Base-by-base conservation (phyloP, 2,329 filamentous ascomycete species). In the Penicillium italicum region DNA sequence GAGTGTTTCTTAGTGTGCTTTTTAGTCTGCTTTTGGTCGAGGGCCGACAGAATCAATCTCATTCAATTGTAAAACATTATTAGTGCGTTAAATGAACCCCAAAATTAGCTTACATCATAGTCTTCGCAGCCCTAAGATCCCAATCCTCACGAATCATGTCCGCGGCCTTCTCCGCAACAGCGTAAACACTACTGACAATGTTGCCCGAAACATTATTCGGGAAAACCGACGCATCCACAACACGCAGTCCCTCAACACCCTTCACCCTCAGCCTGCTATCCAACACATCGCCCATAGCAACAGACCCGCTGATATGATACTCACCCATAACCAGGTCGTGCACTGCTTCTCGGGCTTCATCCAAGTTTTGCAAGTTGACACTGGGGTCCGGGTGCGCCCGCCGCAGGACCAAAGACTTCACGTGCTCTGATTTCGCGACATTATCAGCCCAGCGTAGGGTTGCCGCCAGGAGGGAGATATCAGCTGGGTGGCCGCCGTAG, bases 81-180 rank as follows among this genome's bases (percentile, higher is more conserved):
- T 3, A 9, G 2, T 24, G 37, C 37, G 1, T 10, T 6, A 5
- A 16, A 40, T 4, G 14, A 40, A 24, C 11, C 9, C 7, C 20
- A 9, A 24, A 40, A 40, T 4, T 18, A 3, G 8, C 2, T 6
- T 24, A 28, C 3, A 14, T 14, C 40, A 53, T 52, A n/a, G 41
- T 46, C 22, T 55, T 52, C 6, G 42, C 14, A 14, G 54, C 56
- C 41, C 30, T 34, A 30, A 55, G 50, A 14, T 57, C 58, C 50
- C 53, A 58, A 47, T 71, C 69, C 37, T 62, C 62, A 45, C 66
- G 69, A 55, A 73, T 68, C 50, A 73, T 26, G 56, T 72, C 70
- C 18, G 68, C 66, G n/a, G 66, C 69, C 53, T 66, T 70, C 62
- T 73, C 71, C 7, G 66, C 70, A 34, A 72, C 50, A 24, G 68